A percentile compares a stretch with the other conserved stretches of the same genome.
phyloP scores from a whole-genome alignment of 2,329 filamentous ascomycete species.

The Botrytis paeoniae region DNA sequence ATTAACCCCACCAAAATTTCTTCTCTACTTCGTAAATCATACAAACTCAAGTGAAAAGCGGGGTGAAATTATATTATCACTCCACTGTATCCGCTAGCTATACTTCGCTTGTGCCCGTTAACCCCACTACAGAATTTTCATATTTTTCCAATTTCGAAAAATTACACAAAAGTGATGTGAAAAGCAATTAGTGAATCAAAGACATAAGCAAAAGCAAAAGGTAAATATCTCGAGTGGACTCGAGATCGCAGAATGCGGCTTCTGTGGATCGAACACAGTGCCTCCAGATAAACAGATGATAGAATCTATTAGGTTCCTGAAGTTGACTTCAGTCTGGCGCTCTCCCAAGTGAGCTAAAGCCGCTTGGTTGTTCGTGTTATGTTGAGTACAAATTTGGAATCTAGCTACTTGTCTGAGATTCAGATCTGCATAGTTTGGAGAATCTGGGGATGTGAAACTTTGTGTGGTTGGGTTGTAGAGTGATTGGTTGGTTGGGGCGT shows the following conservation, averaged over 20 bases:
- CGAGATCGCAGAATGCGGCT: conserved; percentile 18
- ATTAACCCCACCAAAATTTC: background rate
- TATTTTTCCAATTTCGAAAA: background rate
- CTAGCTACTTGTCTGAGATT: background rate
- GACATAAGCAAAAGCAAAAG: background rate
- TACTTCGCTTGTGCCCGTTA: background rate
- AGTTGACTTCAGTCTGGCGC: conserved; percentile 20
- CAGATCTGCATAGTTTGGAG: too few species aligned
- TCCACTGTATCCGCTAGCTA: background rate
- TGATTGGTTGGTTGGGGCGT: background rate
- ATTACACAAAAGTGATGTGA: background rate
- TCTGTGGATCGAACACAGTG: conserved; percentile 21
- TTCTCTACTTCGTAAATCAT: background rate
- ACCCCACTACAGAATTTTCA: background rate
- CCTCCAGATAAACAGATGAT: conserved; percentile 17
- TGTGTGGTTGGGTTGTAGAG: background rate
- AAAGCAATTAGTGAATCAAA: too few species aligned
- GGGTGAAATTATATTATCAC: background rate
- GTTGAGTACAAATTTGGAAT: accelerated
- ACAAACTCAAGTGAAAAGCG: background rate
- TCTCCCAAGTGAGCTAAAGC: conserved; percentile 22
- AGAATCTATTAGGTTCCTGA: background rate
- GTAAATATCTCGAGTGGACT: background rate
- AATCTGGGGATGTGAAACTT: background rate
- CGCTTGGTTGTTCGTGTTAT: conserved; percentile 11